Evolutionary conservation across 805 yeast genomes (phyloP), one percentile per base, ranked within the genome.

Genomic region (Cyberlindnera subsufficiens): DNA sequence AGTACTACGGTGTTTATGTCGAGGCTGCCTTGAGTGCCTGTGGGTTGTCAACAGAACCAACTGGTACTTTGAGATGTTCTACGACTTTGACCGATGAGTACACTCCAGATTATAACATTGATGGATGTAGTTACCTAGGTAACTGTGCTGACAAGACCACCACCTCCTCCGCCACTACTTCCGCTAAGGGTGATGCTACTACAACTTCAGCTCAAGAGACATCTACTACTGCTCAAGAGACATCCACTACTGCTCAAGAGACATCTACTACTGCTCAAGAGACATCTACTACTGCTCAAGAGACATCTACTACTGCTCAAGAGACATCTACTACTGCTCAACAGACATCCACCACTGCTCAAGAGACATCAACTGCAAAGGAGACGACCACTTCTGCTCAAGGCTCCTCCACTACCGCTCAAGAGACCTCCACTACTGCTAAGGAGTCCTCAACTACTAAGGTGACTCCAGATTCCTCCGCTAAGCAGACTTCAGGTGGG

Each of bases 81-180:
- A 57, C 47, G 47, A 43, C 53, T 45, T 51, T 37, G 54, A 36
- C 49, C 39, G 47, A 18, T 42, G 16, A 27, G 19, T 47, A 40
- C 32, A 35, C 40, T 30, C 15, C 42, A 20, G 45, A 42, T 30
- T 29, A 17, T 20, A 29, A 17, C 29, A 37, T 40, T 22, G 32
- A 41, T 49, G 46, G 33, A 65, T 53, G 60, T 64, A 65, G 56
- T 61, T 70, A 52, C 68, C 61, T 32, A 50, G 59, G 34, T 68
- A 50, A n/a, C 65, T 58, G 45, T 59, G 56, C 11, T 66, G 63
- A 9, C 66, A 67, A 30, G 55, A 40, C 46, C 58, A 19, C 49
- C 11, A 47, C 54, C 19, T 11, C 55, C 6, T 15, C 32, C 17
- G 15, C 31, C 11, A 35, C 39, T 7, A 18, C 39, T 19, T 15